These are phyloP conservation scores for Mycothermus thermophilus DNA, from an alignment of 495 filamentous ascomycete genomes.

Conservation along the genomic window DNA sequence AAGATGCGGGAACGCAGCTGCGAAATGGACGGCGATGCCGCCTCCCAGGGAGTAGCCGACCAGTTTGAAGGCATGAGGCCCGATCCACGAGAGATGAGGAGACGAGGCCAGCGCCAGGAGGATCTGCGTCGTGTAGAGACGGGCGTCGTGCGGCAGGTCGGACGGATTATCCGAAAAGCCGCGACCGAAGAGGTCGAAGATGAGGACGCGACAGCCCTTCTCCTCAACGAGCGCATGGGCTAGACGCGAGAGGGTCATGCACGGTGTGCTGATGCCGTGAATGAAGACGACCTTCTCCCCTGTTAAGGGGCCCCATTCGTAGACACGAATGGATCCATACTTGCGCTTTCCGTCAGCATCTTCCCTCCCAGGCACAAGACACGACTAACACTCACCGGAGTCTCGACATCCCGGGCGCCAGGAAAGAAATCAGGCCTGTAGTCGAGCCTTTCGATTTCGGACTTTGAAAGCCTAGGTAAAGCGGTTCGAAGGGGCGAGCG, in stretches of 20 bases:
- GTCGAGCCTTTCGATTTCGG: constrained; percentile 17
- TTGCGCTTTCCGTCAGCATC: constrained; percentile 21
- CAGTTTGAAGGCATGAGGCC: constrained; percentile 47
- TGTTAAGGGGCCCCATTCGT: constrained; percentile 78
- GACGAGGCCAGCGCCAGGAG: constrained; percentile 59
- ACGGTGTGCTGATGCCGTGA: constrained; percentile 79
- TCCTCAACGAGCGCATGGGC: constrained; percentile 52
- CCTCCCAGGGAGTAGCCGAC: constrained; percentile 82
- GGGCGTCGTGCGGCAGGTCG: constrained; percentile 53
- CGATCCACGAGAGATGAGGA: constrained; percentile 46
- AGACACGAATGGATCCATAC: constrained; percentile 69
- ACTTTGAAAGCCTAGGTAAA: constrained; percentile 17
- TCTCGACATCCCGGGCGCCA: constrained; percentile 31
- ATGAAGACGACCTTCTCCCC: constrained; percentile 69
- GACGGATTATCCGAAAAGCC: constrained; percentile 62
- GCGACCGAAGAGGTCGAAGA: constrained; percentile 69
- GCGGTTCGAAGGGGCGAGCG: constrained; percentile 24
- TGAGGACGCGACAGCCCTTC: constrained; percentile 66
- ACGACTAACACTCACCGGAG: constrained; percentile 20
- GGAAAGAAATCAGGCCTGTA: constrained; percentile 29
- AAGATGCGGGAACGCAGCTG: constrained; percentile 52
- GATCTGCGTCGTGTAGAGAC: constrained; percentile 64
- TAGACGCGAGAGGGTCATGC: constrained; percentile 52
- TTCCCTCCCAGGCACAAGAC: background rate
- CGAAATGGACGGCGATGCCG: constrained; percentile 61